Base-by-base conservation (phyloP, 2,329 filamentous ascomycete genomes). In the Colletotrichum sp. region DNA sequence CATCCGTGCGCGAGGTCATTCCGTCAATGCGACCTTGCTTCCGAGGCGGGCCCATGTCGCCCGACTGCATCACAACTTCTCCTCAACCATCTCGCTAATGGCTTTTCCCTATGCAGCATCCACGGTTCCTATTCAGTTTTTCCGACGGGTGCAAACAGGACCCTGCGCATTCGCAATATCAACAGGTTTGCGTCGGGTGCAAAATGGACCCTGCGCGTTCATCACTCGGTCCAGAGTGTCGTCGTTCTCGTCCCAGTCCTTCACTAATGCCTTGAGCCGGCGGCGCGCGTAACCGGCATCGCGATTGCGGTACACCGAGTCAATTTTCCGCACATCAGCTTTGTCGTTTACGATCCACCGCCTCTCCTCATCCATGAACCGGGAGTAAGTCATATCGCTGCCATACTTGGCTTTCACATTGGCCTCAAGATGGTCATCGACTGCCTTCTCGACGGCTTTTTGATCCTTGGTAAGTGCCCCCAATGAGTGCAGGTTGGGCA, bases 221-320 rank as follows among this genome's bases (percentile, higher is more conserved):
- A 83, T 84, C 2, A 86, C 83, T 39, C 81, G 81, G 36, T 83
- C 80, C 55, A 87, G 77, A 12, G 84, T 85, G 63, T 84, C 81
- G 72, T 87, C 85, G 7, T 82, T 83, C 74, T 86, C 84, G 57
- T 86, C 81, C 86, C 86, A 87, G 52, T 83, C 79, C 70, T 86
- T 87, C 24, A 84, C 80, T 72, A 87, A 79, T 34, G 80, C 82
- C 80, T 84, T 77, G 44, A 84, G 74, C 18, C 82, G 81, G 2
- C 84, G 80, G n/a, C 85, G 80, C 8, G 84, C 84, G 65, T 82
- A 78, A 6, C 83, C 84, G 13, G 83, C 83, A 71, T 88, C 85
- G 12, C 84, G 81, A 69, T 87, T 87, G 15, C 86, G 84, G 72
- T 87, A 88, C 44, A 87, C 85, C 18, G 85, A 86, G 77, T 87